Base-by-base conservation (phyloP, 257 asterid species). In the Marsdenia floribunda region DNA sequence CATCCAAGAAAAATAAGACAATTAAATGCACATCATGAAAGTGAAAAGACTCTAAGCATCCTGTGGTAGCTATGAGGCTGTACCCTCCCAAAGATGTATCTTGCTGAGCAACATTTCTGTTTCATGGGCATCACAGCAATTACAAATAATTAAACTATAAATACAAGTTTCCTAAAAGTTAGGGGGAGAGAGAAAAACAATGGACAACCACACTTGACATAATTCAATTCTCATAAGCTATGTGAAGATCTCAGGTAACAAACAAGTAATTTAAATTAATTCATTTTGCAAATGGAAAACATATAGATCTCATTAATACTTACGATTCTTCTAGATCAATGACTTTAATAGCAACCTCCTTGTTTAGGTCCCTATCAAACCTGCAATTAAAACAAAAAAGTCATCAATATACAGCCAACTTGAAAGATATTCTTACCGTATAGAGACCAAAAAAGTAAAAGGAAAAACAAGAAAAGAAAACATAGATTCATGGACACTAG, bases 241-340 rank as follows among this genome's bases (percentile, higher is more conserved):
- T 40, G 26, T 42, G 63, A 35, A 60, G 47, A n/a, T 61, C 14
- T 59, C 50, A 29, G 38, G 35, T 26, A 73, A 61, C 21, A 47
- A 73, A 73, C 33, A 55, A 2, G 47, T 21, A 9, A 24, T 21
- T 42, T 10, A 67, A 21, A 47, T 52, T 67, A 22, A n/a, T 70
- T 19, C 61, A 72, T 44, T 74, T 72, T 55, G 59, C n/a, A 66
- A 58, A 65, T 9, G 21, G 18, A 38, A 18, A 66, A 40, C 71
- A 35, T 66, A 26, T 38, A 38, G 29, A 19, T 42, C 52, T 19
- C 29, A 26, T 18, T 40, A 66, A 71, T 29, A 93, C 99, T 93
- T 87, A 96, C 99, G 99, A 91, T 87, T 96, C 99, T 85, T 96
- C 99, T 67, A 96, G 92, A 86, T 96, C 99, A 77, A 96, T 96